Evolutionary conservation across 768 basidiomycete species (phyloP).

Genomic region (Mycena filopes): DNA sequence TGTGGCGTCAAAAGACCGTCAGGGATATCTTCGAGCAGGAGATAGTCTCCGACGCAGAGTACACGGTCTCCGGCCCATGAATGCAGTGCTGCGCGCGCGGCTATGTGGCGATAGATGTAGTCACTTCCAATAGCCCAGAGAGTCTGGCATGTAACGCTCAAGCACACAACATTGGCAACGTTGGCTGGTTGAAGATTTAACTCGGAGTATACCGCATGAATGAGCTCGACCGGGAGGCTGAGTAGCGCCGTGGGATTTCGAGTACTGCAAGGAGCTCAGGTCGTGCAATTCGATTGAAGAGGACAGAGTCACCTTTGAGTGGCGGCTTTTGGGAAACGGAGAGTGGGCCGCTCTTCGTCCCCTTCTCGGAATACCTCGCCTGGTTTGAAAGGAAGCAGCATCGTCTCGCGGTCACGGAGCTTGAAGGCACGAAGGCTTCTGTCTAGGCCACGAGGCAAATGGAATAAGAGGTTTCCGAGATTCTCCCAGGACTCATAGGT

Average conservation of each 20-base stretch:
- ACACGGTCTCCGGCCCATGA: conserved; percentile 39
- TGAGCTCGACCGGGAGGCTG: conserved; percentile 5
- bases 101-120: not conserved
- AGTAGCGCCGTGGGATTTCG: not conserved
- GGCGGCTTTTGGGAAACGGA: not conserved
- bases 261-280: not conserved
- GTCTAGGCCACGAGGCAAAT: not conserved
- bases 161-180: not conserved
- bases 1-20: not conserved
- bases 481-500: conserved; percentile 13
- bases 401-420: conserved; percentile 11
- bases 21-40: conserved; percentile 16
- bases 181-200: not conserved
- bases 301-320: not conserved
- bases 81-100: not conserved
- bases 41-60: conserved; percentile 35
- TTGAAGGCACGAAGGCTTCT: not conserved
- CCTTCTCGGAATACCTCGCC: not conserved
- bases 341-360: too few relatives aligned
- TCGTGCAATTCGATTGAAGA: too few relatives aligned
- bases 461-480: conserved; percentile 11
- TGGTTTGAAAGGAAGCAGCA: conserved; percentile 1
- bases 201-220: conserved; percentile 1
- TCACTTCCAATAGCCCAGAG: conserved; percentile 7
- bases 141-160: conserved; percentile 16